Evolutionary conservation across 2,329 filamentous ascomycete species (phyloP), one percentile per base, ranked within the genome.

Genomic region (Aureobasidium vineae): DNA sequence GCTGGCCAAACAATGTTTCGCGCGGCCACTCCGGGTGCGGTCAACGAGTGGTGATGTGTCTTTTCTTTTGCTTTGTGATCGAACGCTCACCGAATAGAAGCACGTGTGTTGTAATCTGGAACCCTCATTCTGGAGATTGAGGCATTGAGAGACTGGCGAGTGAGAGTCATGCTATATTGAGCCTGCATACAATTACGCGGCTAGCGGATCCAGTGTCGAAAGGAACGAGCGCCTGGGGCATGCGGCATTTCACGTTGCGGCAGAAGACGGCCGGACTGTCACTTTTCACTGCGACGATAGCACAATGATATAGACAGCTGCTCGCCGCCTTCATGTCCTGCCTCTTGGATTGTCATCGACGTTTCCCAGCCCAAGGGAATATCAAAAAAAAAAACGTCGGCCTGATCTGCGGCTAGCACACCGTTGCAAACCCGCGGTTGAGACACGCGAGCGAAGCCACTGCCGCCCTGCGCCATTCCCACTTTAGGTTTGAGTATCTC

Each of bases 361-460:
- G 16, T 49, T 28, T 38, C 57, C 57, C 41, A 49, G 57, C 57
- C 43, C 43, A 33, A 52, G 38, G n/a, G 57, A 49, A 49, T 33
- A 59, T 31, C 54, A 28, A 63, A 52, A 31, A 52, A 31, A 28
- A 33, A 50, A 52, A 63, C 33, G 59, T 63, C 57, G 43, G 31
- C 2, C 33, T 11, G 59, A 63, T 63, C 59, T 50, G 59, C 59
- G 59, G 43, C 33, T 50, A 40, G 33, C 59, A 63, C 59, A 63
- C 45, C 59, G 59, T 63, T 63, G 43, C 28, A 43, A 50, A 28
- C 21, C 49, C 59, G 33, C 43, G 59, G 43, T 52, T 41, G 61
- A 53, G 38, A 64, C 61, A 64, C 49, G 61, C 61, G 61, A 63
- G 60, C 33, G 60, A 40, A 63, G 60, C 60, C 60, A 64, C 61